Base-by-base conservation (phyloP, 345 rosid species). In the Salix brachista region DNA sequence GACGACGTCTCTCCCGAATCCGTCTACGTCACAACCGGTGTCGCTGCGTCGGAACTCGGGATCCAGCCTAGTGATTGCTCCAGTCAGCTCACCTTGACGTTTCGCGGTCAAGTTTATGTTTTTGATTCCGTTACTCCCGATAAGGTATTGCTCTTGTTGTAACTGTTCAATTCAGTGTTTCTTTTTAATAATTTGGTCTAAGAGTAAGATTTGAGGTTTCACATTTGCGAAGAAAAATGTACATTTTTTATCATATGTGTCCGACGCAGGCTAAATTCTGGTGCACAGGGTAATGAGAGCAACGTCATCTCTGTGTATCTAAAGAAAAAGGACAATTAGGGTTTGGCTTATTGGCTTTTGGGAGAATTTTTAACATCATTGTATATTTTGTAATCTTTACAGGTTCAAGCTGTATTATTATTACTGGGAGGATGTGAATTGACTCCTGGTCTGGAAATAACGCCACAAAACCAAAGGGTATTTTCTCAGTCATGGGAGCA, bases 81-180 rank as follows among this genome's bases (percentile, higher is more conserved):
- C 11, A 80, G 86, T 84, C 95, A 91, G 86, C 91, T 93, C 17
- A 88, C 94, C 6, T 88, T 93, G 79, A 87, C 98, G 32, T 93
- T 91, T 80, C 95, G 93, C 2, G 98, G 97, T 9, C 97, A 93
- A 74, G 95, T 93, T 81, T 93, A 90, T 82, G 97, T 91, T 23
- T 93, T 93, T 30, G 94, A 93, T 73, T 89, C 93, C 26, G 94
- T 93, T 75, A 87, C 89, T 50, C 89, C 91, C n/a, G 93, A 93
- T 54, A 93, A 91, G 98, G 98, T 91, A 25, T 30, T 36, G 5
- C 48, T 75, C 39, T 69, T 21, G 32, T 62, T 32, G 1, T 32
- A 32, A 32, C 4, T 50, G 19, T 23, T 21, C 37, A n/a, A 67
- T 21, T 67, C 54, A 18, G 67, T 65, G 36, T 75, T 30, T 77